Conservation (phyloP, 2,329 filamentous ascomycete genomes). For the Talaromyces islandicus region DNA sequence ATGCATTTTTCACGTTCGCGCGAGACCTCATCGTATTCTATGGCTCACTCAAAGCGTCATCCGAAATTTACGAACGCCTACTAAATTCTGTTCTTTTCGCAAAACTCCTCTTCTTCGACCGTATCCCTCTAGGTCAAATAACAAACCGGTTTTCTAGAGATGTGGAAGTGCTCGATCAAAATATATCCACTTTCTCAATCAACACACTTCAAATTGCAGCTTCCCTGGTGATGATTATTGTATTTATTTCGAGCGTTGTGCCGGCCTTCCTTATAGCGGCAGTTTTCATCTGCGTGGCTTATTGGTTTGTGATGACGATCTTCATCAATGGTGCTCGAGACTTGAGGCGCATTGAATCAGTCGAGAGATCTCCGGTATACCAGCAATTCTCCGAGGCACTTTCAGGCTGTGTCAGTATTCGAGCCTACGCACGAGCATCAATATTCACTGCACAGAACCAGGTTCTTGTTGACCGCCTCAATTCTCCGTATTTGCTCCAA, state of each 20-base stretch:
- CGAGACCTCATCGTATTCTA: neutral
- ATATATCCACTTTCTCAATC: neutral
- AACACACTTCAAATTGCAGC: neutral
- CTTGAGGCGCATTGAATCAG: neutral
- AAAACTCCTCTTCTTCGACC: conserved; percentile 1
- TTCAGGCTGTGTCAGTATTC: neutral
- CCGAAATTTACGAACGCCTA: neutral
- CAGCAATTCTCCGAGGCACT: neutral
- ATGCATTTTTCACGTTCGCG: neutral
- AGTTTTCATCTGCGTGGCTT: neutral
- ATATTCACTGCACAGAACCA: neutral
- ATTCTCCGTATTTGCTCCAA: conserved; percentile 2
- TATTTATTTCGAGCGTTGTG: neutral
- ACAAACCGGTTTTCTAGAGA: conserved; percentile 1
- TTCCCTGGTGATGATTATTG: neutral
- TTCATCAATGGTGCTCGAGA: conserved; percentile 3
- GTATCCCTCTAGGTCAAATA: neutral
- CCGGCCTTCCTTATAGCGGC: neutral
- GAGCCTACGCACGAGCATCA: neutral
- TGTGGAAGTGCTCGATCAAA: conserved; percentile 1
- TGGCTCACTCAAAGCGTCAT: conserved; percentile 2
- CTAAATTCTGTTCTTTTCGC: neutral
- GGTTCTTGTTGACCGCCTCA: neutral
- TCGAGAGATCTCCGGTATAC: conserved; percentile 2
- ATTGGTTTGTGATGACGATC: neutral